phyloP scores from a whole-genome alignment of 164 flowering plant genomes.

The Tinospora cordifolia region DNA sequence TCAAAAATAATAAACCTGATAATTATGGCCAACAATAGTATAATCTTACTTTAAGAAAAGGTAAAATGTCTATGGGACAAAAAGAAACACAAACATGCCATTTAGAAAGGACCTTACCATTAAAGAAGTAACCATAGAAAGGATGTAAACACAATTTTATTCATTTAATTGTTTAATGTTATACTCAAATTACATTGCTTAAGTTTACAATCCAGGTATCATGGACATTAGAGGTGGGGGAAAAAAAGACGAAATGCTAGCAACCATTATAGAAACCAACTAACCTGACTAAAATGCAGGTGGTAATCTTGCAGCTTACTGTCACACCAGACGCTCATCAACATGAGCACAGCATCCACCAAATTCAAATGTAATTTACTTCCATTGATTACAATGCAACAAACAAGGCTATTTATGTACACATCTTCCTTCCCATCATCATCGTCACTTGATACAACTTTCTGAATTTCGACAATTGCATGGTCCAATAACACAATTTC shows the following conservation, averaged over 20 bases:
- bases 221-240: not conserved
- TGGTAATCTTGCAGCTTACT: constrained; percentile 64
- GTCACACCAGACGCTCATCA: constrained; percentile 64
- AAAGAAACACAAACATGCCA: not conserved
- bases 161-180: too few species aligned
- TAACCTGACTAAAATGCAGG: constrained; percentile 64
- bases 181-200: too few species aligned
- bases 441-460: constrained; percentile 31
- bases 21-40: not conserved
- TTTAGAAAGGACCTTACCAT: too few species aligned
- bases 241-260: not conserved
- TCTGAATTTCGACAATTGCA: constrained; percentile 43
- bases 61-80: too few species aligned
- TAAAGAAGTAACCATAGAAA: too few species aligned
- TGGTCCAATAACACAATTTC: constrained; percentile 46
- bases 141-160: too few species aligned
- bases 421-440: constrained; percentile 34
- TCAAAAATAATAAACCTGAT: not conserved
- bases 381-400: constrained; percentile 30
- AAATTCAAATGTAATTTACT: constrained; percentile 30
- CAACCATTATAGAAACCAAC: constrained; percentile 9
- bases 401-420: constrained; percentile 40
- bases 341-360: constrained; percentile 46
- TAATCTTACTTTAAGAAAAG: too few species aligned
- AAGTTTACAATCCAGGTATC: too few species aligned